Evolutionary conservation across 202 grass and related monocot genomes (phyloP), one percentile per base, ranked within the genome.

Genomic region (Sporobolus alterniflorus): DNA sequence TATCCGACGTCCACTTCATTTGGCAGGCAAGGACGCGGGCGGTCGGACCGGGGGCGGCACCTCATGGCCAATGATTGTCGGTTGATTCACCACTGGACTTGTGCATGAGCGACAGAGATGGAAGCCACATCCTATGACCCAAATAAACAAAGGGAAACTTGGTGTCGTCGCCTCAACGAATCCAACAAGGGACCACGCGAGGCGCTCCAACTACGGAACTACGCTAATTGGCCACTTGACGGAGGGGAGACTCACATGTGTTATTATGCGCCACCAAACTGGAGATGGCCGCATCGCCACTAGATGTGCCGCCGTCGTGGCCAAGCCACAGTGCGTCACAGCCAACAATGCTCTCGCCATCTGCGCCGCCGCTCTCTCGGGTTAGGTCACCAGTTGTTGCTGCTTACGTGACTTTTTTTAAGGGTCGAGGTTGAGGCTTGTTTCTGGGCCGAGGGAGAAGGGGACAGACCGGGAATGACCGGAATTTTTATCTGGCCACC

Each of bases 221-320:
- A 11, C 49, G 31, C 63, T 47, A 80, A 43, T 3, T 30, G 64
- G 47, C 2, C 16, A 10, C 5, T 16, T 1, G 16, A 24, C 2
- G 22, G 64, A 14, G 36, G 46, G 65, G 78, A 71, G 12, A 59
- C 78, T 81, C 51, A 81, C 78, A 65, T 41, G 78, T 4, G 7
- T 51, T 46, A n/a, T n/a, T n/a, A n/a, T n/a, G n/a, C n/a, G n/a
- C n/a, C n/a, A n/a, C n/a, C 51, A 67, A 66, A 71, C 60, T 66
- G 39, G 36, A 71, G 51, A 36, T 65, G 77, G n/a, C n/a, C n/a
- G n/a, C n/a, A n/a, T n/a, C n/a, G n/a, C n/a, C n/a, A n/a, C n/a
- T n/a, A n/a, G n/a, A n/a, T n/a, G 24, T 41, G 76, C 32, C 64
- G 64, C 77, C 57, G 57, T 47, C 15, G 63, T 63, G 77, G n/a